Conservation (phyloP, 1,284 basidiomycete genomes). For the Ceratobasidium sp. region DNA sequence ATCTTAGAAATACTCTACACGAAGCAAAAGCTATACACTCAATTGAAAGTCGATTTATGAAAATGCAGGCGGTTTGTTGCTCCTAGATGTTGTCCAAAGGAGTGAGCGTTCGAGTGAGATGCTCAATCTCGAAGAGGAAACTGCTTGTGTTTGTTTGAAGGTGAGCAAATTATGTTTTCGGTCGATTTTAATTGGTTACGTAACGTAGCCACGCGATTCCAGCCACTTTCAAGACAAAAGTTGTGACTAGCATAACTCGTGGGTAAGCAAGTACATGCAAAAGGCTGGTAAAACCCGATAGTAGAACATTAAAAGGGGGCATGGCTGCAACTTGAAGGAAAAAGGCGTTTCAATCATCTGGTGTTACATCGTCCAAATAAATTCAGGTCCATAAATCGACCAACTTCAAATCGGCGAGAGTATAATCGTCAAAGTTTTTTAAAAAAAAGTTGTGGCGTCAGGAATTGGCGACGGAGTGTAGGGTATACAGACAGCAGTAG, state of each 20-base stretch:
- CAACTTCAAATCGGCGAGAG: conserved; percentile 18
- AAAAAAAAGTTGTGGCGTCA: conserved; percentile 9
- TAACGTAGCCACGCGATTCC: background rate
- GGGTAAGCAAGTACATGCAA: conserved; percentile 11
- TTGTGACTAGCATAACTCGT: conserved; percentile 15
- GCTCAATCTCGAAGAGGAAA: too few relatives aligned
- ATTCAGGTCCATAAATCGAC: conserved; percentile 46
- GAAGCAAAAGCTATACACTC: too few relatives aligned
- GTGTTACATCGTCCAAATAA: conserved; percentile 46
- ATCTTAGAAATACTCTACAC: too few relatives aligned
- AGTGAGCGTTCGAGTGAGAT: too few relatives aligned
- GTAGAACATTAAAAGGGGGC: conserved; percentile 29
- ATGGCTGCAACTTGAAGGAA: background rate
- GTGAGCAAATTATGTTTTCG: too few relatives aligned
- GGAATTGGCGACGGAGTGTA: conserved; percentile 26
- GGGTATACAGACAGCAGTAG: conserved; percentile 32
- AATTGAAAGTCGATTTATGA: too few relatives aligned
- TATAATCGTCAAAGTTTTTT: conserved; percentile 8
- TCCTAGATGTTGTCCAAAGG: too few relatives aligned
- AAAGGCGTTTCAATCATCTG: conserved; percentile 43
- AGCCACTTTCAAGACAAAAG: too few relatives aligned
- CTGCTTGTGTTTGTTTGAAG: too few relatives aligned
- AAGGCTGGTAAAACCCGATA: conserved; percentile 16
- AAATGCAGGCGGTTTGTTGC: too few relatives aligned
- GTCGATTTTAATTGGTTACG: too few relatives aligned